Base-by-base conservation (phyloP, 192 early-diverging fungal species). In the Rhizophagus clarus region DNA sequence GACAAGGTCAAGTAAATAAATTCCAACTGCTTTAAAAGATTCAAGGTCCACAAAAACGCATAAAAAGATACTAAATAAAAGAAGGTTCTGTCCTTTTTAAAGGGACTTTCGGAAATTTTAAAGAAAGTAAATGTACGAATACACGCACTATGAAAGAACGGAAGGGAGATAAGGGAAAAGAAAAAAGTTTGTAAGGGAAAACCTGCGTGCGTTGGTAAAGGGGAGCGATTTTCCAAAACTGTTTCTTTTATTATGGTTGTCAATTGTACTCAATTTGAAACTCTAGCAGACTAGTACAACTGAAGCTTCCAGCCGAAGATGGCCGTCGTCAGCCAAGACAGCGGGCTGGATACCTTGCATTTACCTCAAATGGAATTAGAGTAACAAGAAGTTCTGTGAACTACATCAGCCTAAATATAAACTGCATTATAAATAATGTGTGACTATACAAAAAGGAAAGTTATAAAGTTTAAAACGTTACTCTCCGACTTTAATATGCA, bases 31-130 rank as follows among this genome's bases (percentile, higher is more conserved):
- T 70, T 70, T 42, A 70, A 69, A 37, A 24, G 68, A 56, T 17
- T 56, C 34, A 42, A 70, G 37, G 68, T 70, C 68, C 68, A 70
- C 68, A 70, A 70, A 31, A 70, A 70, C 68, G 68, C 34, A 70
- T 70, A 70, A 70, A n/a, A 70, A 70, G 37, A 24, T 70, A 70
- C 68, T 70, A 40, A 70, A 70, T 26, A 42, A 70, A 70, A 70
- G 68, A 70, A 42, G 34, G 68, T 70, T 70, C 68, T 70, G 68
- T 70, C 68, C 68, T 70, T 70, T 70, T 70, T 70, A 70, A 70
- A 70, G 68, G 68, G 68, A 70, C 68, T 70, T 70, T 40, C 32
- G 68, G 32, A 70, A 70, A 42, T 20, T 56, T 32, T 22, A 67
- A 67, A 67, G 34, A 42, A 42, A 42, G 68, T 42, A 70, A 70